These are phyloP conservation scores for Lactarius akahatsu DNA, from an alignment of 768 basidiomycete species.

Conservation along the genomic window DNA sequence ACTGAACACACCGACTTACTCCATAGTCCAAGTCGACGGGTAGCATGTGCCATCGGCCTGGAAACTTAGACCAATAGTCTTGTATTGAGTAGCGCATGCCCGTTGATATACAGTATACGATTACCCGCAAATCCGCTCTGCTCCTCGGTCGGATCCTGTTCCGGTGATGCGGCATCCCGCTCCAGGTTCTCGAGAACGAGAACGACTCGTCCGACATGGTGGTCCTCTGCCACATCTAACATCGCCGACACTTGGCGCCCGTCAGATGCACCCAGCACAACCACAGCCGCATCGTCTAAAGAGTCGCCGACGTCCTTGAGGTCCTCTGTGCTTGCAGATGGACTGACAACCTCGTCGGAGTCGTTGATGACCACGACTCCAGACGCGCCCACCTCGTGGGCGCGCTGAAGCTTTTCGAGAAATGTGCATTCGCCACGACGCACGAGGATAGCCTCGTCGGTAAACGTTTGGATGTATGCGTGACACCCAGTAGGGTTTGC, in stretches of 20 bases:
- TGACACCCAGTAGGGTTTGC: slow-evolving; percentile 60
- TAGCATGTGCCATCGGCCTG: slow-evolving; percentile 18
- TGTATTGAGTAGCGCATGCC: slow-evolving; percentile 74
- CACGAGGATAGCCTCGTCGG: slow-evolving; percentile 57
- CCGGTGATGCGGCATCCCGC: slow-evolving; percentile 22
- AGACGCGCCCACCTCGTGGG: slow-evolving; percentile 66
- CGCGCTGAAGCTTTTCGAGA: slow-evolving; percentile 73
- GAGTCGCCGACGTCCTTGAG: slow-evolving; percentile 52
- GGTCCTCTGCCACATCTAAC: slow-evolving; percentile 50
- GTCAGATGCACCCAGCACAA: slow-evolving; percentile 54
- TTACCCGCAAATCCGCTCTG: slow-evolving; percentile 35
- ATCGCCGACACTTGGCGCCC: slow-evolving; percentile 57
- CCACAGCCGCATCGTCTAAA: slow-evolving; percentile 55
- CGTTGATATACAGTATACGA: slow-evolving; percentile 71
- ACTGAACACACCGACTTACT: slow-evolving; percentile 86
- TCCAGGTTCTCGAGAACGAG: slow-evolving; percentile 46
- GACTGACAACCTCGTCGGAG: slow-evolving; percentile 59
- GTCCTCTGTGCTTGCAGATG: slow-evolving; percentile 60
- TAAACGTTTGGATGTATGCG: slow-evolving; percentile 49
- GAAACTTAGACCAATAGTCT: slow-evolving; percentile 54
- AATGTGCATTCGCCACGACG: slow-evolving; percentile 86
- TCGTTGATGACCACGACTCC: slow-evolving; percentile 78
- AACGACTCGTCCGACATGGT: slow-evolving; percentile 49
- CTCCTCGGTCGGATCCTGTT: slow-evolving; percentile 30
- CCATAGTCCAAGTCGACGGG: slow-evolving; percentile 78